Evolutionary conservation across 257 asterid genomes (phyloP), one percentile per base, ranked within the genome.

Genomic region (Nicotiana knightiana): DNA sequence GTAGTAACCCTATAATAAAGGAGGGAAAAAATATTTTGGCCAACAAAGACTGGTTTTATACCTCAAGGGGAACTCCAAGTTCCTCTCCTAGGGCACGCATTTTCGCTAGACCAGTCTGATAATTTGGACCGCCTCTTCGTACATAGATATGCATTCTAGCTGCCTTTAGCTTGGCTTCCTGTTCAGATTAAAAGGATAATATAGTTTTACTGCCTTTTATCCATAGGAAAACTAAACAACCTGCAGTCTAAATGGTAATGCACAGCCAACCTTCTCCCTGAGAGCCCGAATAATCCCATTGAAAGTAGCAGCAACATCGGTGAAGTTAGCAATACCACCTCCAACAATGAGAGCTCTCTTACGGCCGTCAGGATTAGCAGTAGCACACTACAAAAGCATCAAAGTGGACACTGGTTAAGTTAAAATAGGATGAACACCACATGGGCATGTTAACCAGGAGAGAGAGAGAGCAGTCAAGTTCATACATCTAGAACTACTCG

Each of bases 61-160:
- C 98, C 97, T 94, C 97, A 66, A 92, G 87, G 65, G 97, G 95
- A 84, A 92, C 89, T 86, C 95, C 98, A 80, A 94, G 77, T 83
- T 91, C 93, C 85, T 92, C 98, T 67, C 97, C 98, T 89, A 92
- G 61, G 53, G 89, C 84, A 81, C 98, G 93, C 96, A 91, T 94
- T 86, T 87, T 92, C 15, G 95, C 91, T 88, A 94, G 88, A 37
- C 98, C 98, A 81, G 91, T 94, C 88, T 94, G 97, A 83, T 91
- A 92, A 87, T 92, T 94, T 68, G 98, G 98, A 67, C 98, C 98
- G 67, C 98, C 98, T 89, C 98, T 89, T 68, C 98, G 93, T 76
- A 92, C 97, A 33, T 82, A 94, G n/a, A 91, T 87, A 84, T 89
- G 86, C 97, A 93, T 91, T 86, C 97, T 89, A 78, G 97, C 90